Percentiles rank a stretch among this genome's conserved stretches.
Conservation (phyloP, 148 eudicot genomes). For the Bassia scoparia region DNA sequence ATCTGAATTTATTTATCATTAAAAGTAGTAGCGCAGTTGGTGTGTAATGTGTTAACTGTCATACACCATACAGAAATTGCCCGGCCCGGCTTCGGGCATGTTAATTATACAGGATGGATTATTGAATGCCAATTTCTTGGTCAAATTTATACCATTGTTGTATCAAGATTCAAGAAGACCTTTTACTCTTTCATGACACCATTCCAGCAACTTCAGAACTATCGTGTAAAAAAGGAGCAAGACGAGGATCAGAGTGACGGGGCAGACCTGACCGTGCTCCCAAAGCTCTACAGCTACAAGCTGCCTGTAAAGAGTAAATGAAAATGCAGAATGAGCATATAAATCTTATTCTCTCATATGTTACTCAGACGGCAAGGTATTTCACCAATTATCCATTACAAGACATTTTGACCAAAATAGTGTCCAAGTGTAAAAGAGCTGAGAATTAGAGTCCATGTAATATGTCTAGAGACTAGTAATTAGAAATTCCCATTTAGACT, state of each 20-base stretch:
- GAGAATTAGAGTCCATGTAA: no score
- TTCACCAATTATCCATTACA: not conserved
- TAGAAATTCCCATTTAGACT: not conserved
- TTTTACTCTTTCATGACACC: slow-evolving; percentile 3
- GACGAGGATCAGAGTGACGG: slow-evolving; percentile 54
- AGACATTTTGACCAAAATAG: not conserved
- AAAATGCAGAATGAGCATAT: slow-evolving; percentile 4
- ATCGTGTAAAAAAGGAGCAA: slow-evolving; percentile 47
- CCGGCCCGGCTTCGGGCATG: no score
- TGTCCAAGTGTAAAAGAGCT: not conserved
- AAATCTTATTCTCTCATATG: no score
- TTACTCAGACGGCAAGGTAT: not conserved
- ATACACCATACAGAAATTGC: no score
- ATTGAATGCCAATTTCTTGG: not conserved
- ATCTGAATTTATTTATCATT: no score
- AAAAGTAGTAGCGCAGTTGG: no score
- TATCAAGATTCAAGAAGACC: no score
- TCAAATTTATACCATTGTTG: not conserved
- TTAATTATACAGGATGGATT: not conserved
- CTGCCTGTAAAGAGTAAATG: slow-evolving; percentile 55
- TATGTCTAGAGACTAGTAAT: not conserved
- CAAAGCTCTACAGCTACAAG: slow-evolving; percentile 67
- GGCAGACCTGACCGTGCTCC: slow-evolving; percentile 96
- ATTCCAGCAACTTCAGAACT: slow-evolving; percentile 15
- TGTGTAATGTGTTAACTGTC: no score